Conservation (phyloP, 306 rosid genomes). For the Malus sylvestris region DNA sequence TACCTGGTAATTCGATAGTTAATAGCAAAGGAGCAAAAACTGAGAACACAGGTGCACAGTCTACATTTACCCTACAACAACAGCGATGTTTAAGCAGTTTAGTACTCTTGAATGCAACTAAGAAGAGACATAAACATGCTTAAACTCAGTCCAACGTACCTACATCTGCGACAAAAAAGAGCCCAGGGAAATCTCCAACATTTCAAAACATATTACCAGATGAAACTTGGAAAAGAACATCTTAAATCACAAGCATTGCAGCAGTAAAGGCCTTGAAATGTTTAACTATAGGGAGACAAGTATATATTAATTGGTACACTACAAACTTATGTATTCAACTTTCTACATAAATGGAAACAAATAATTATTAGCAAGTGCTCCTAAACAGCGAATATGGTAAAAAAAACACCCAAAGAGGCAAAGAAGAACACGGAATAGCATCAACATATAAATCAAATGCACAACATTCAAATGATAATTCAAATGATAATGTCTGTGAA, state of each 20-base stretch:
- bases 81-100: background rate
- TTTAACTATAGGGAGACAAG: background rate
- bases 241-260: background rate
- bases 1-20: background rate
- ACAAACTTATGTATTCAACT: background rate
- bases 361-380: background rate
- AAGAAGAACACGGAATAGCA: background rate
- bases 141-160: background rate
- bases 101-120: background rate
- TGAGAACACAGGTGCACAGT: background rate
- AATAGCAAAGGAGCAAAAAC: constrained; percentile 1
- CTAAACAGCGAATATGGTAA: background rate
- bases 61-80: background rate
- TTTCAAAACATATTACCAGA: background rate
- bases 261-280: background rate
- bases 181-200: background rate
- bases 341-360: background rate
- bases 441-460: background rate
- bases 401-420: too few relatives aligned
- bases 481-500: background rate
- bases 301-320: background rate
- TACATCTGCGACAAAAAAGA: background rate
- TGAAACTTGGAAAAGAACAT: background rate
- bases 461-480: background rate
- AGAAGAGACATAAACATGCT: background rate